Evolutionary conservation across 2,329 filamentous ascomycete species (phyloP), one percentile per base, ranked within the genome.

Genomic region (Fusarium caatingaense): DNA sequence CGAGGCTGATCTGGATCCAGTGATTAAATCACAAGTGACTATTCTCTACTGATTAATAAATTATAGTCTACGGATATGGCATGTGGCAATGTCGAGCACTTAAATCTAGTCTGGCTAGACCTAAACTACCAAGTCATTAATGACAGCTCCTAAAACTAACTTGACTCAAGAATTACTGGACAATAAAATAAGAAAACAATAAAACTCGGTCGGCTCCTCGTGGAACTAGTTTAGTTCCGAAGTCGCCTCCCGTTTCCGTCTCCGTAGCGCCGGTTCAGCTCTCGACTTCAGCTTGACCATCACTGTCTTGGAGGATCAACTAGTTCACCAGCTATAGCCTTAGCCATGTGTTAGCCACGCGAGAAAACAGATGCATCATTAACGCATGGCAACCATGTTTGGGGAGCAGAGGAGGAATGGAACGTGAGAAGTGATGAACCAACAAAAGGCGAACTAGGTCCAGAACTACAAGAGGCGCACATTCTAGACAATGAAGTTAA

Each of bases 391-490:
- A 71, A 58, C 48, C 50, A 62, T 69, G 53, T 56, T 41, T 58
- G 45, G 30, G 46, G 21, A 54, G 60, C 58, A 48, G 47, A 34
- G 46, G 21, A 54, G 60, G 58, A 46, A 66, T 61, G 45, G 25
- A 60, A 44, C 27, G 18, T 61, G 44, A 64, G 65, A 74, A 46
- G 64, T 72, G 57, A 68, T 16, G 49, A 72, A 68, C 60, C 56
- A 66, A 50, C 62, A 57, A 15, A 23, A 66, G 53, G 48, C 48
- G 44, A 61, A 42, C 5, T 8, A 56, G 46, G 56, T 13, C 48
- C 62, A 66, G 63, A 66, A 54, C 56, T 41, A 27, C 30, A 32
- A 41, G 62, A 46, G 37, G 63, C 62, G 46, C 25, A 20, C 18
- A 55, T 46, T 65, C 42, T 54, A 47, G 61, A 55, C 54, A 60